A percentile compares a stretch with the other conserved stretches of the same genome.
Evolutionary conservation across 2,329 filamentous ascomycete genomes (phyloP).

Genomic region (Teratosphaeria destructans): DNA sequence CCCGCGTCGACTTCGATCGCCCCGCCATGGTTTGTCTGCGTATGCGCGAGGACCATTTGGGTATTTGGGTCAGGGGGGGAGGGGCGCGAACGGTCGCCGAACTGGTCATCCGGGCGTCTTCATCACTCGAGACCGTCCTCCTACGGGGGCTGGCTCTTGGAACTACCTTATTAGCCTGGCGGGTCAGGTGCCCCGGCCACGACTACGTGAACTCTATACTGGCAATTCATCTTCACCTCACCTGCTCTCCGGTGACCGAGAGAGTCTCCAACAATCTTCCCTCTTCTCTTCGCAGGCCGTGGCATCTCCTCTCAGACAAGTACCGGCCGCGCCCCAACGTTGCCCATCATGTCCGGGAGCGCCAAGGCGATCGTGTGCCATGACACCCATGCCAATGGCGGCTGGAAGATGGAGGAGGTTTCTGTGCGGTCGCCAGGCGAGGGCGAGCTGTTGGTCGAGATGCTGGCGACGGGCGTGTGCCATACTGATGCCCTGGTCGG

Average conservation of each 20-base stretch:
- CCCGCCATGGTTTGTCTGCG: background rate
- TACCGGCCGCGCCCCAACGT: constrained; percentile 2
- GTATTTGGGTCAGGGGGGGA: no score
- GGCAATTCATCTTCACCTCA: background rate
- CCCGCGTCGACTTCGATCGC: background rate
- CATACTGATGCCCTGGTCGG: constrained; percentile 45
- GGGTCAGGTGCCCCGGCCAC: background rate
- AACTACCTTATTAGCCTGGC: no score
- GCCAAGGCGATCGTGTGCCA: constrained; percentile 30
- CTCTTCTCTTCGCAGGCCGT: constrained; percentile 15
- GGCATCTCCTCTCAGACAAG: constrained; percentile 15
- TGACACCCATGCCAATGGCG: constrained; percentile 26
- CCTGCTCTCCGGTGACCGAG: constrained; percentile 5
- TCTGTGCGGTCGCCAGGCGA: constrained; percentile 27
- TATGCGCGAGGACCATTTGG: no score
- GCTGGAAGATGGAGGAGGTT: constrained; percentile 33
- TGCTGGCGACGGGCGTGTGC: constrained; percentile 45
- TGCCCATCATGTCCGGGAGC: constrained; percentile 10
- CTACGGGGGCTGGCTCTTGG: no score
- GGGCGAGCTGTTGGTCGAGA: constrained; percentile 43
- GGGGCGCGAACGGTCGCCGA: no score
- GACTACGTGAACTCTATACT: background rate
- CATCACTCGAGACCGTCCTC: no score
- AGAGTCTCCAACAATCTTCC: constrained; percentile 20
- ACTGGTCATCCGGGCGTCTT: background rate